Evolutionary conservation across 768 basidiomycete genomes (phyloP).

Genomic region (Collybiopsis confluens): DNA sequence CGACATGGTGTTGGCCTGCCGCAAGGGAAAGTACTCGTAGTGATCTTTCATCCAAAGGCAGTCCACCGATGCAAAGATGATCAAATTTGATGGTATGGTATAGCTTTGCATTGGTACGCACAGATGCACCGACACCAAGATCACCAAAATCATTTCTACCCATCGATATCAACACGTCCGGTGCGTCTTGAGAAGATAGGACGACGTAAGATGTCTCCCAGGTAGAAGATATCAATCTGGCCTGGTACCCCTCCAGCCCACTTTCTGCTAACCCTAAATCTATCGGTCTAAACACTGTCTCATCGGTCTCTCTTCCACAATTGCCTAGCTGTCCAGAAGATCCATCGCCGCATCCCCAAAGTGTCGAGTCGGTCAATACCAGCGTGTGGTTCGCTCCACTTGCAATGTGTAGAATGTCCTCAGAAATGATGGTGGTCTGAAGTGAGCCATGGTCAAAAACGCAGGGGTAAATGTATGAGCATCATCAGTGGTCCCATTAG

Average conservation of each 20-base stretch:
- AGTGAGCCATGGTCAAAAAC: slow-evolving; percentile 22
- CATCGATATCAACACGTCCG: slow-evolving; percentile 68
- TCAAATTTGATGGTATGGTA: slow-evolving; percentile 41
- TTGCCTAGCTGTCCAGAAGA: slow-evolving; percentile 68
- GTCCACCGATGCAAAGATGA: slow-evolving; percentile 28
- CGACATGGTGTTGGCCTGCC: slow-evolving; percentile 71
- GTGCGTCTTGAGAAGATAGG: slow-evolving; percentile 35
- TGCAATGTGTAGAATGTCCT: slow-evolving; percentile 44
- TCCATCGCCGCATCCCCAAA: slow-evolving; percentile 80
- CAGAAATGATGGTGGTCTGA: not conserved
- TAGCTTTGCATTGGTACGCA: slow-evolving; percentile 8
- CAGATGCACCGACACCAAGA: slow-evolving; percentile 50
- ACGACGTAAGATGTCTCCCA: slow-evolving; percentile 87
- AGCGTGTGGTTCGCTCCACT: slow-evolving; percentile 82
- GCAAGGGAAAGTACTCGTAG: slow-evolving; percentile 39
- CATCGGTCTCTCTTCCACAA: slow-evolving; percentile 11
- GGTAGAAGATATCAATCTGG: slow-evolving; percentile 52
- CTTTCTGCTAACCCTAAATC: slow-evolving; percentile 31
- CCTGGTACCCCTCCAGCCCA: slow-evolving; percentile 36
- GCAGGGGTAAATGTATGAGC: slow-evolving; percentile 37
- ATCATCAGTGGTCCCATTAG: slow-evolving; percentile 42
- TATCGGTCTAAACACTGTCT: slow-evolving; percentile 44
- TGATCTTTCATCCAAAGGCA: slow-evolving; percentile 17
- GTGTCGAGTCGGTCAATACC: slow-evolving; percentile 43
- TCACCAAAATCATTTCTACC: slow-evolving; percentile 85